Percentiles rank a stretch among this genome's conserved stretches.
These are phyloP conservation scores for Ustilago crameri DNA, from an alignment of 1,284 basidiomycete species.

Conservation along the genomic window DNA sequence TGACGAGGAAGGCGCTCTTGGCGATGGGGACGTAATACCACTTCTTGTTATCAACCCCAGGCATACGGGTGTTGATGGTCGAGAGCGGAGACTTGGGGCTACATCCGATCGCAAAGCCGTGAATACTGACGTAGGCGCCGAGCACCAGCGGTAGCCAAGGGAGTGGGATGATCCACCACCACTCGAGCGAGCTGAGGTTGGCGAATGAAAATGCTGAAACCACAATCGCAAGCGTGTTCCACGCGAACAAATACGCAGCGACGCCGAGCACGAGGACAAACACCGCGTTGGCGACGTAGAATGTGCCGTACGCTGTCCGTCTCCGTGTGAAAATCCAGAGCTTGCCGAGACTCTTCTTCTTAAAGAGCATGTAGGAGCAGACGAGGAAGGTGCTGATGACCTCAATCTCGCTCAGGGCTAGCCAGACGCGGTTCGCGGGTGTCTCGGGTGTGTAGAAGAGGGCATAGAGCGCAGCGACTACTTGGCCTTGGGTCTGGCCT, in stretches of 20 bases:
- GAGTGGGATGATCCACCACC: slow-evolving; percentile 28
- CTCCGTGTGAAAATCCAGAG: slow-evolving; percentile 28
- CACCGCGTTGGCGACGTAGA: slow-evolving; percentile 29
- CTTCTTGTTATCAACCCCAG: not conserved
- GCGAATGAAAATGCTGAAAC: not conserved
- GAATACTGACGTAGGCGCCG: slow-evolving; percentile 14
- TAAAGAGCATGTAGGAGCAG: slow-evolving; percentile 22
- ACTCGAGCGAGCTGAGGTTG: not conserved
- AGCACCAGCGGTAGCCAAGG: slow-evolving; percentile 23
- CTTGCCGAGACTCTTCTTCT: slow-evolving; percentile 15
- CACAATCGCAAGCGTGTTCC: not conserved
- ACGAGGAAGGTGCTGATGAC: slow-evolving; percentile 12
- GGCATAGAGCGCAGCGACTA: slow-evolving; percentile 11
- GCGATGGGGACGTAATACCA: slow-evolving; percentile 12
- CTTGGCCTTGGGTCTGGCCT: slow-evolving; percentile 11
- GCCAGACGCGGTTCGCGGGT: not conserved
- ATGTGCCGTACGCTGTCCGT: slow-evolving; percentile 6
- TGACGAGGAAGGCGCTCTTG: not conserved
- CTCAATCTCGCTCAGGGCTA: slow-evolving; percentile 10
- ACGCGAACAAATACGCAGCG: slow-evolving; percentile 11
- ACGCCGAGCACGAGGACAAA: slow-evolving; percentile 10
- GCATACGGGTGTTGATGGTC: not conserved
- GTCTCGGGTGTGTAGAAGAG: not conserved
- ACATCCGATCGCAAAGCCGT: slow-evolving; percentile 18
- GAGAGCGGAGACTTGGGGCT: slow-evolving; percentile 20